A percentile compares a stretch with the other conserved stretches of the same genome.
Conservation (phyloP, 495 filamentous ascomycete species). For the Tricharina praecox region DNA sequence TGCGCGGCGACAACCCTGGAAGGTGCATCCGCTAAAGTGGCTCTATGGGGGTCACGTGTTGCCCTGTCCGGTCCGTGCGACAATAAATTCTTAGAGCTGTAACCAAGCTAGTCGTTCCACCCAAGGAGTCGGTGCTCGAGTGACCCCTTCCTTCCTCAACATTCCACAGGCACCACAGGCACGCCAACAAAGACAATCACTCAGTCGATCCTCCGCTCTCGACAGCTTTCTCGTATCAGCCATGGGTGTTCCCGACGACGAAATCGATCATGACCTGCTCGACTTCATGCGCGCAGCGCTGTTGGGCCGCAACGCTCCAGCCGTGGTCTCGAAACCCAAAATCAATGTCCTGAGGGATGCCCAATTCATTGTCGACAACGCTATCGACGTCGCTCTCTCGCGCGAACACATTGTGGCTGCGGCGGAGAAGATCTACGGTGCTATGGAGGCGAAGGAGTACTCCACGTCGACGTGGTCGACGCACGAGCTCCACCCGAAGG, state of each 20-base stretch:
- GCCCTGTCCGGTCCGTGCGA: no score
- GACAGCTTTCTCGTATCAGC: no score
- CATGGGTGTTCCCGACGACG: slow-evolving; percentile 42
- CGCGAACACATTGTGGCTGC: slow-evolving; percentile 62
- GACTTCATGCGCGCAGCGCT: slow-evolving; percentile 72
- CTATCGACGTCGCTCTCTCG: slow-evolving; percentile 78
- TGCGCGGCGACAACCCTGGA: no score
- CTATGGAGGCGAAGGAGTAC: slow-evolving; percentile 73
- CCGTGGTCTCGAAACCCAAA: slow-evolving; percentile 41
- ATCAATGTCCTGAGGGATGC: slow-evolving; percentile 71
- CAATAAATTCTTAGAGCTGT: no score
- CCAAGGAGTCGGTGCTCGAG: no score
- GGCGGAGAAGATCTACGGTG: slow-evolving; percentile 53
- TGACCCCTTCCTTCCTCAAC: no score
- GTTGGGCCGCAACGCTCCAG: slow-evolving; percentile 35
- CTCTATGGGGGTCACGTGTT: no score
- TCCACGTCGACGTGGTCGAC: slow-evolving; percentile 69
- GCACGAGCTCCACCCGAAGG: slow-evolving; percentile 79
- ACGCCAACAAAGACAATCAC: no score
- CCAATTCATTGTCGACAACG: slow-evolving; percentile 76
- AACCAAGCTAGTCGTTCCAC: no score
- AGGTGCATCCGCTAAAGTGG: no score
- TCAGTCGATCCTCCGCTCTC: no score
- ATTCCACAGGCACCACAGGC: no score
- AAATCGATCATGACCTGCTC: slow-evolving; percentile 73